Percentiles rank a stretch among this genome's conserved stretches.
Evolutionary conservation across 1,284 basidiomycete genomes (phyloP).

Genomic region (Rhodotorula mucilaginosa): DNA sequence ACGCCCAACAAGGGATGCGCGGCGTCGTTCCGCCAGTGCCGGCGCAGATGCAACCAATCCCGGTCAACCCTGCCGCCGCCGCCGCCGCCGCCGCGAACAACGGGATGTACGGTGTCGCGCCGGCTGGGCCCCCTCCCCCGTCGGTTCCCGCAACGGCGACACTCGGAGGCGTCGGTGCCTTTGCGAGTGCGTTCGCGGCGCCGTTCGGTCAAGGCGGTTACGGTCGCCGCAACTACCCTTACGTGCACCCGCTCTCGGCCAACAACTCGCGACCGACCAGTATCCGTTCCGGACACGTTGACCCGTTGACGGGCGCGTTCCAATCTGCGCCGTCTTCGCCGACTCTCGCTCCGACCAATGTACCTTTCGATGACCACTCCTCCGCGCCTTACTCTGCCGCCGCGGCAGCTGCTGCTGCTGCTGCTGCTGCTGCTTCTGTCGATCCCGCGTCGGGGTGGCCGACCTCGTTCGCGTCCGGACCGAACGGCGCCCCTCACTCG

Average conservation of each 20-base stretch:
- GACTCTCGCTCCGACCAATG: constrained; percentile 28
- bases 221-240: constrained; percentile 34
- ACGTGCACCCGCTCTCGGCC: constrained; percentile 25
- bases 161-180: constrained; percentile 28
- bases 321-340: constrained; percentile 34
- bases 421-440: background rate
- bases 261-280: constrained; percentile 34
- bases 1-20: constrained; percentile 13
- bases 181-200: constrained; percentile 30
- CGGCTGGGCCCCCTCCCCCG: background rate
- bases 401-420: background rate
- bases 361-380: constrained; percentile 25
- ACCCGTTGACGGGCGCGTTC: constrained; percentile 30
- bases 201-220: constrained; percentile 29
- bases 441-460: constrained; percentile 30
- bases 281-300: constrained; percentile 34
- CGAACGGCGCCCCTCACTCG: constrained; percentile 9
- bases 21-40: background rate
- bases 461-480: constrained; percentile 16
- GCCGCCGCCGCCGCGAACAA: too few species aligned
- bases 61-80: too few species aligned
- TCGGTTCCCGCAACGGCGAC: constrained; percentile 16
- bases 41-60: too few species aligned
- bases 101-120: constrained; percentile 8
- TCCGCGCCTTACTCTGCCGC: constrained; percentile 1